Evolutionary conservation across 805 yeast species (phyloP).

Genomic region (Phaffomyces opuntiae): DNA sequence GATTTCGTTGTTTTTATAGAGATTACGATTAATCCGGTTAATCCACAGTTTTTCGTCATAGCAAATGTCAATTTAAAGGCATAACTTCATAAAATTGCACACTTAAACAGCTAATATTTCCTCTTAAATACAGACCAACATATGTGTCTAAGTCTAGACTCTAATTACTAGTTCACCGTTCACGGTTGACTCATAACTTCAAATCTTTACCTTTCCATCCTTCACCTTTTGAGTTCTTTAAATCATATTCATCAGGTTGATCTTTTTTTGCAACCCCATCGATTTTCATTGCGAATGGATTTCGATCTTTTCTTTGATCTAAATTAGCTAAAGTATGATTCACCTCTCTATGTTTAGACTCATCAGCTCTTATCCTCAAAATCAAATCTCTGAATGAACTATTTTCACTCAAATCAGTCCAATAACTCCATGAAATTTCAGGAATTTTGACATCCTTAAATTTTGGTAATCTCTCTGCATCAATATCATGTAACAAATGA

Average conservation of each 20-base stretch:
- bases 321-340: constrained; percentile 71
- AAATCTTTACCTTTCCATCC: constrained; percentile 13
- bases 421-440: constrained; percentile 54
- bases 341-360: constrained; percentile 73
- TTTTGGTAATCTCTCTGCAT: constrained; percentile 41
- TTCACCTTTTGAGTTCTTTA: constrained; percentile 10
- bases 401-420: constrained; percentile 44
- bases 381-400: constrained; percentile 54
- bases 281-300: constrained; percentile 54
- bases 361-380: constrained; percentile 63
- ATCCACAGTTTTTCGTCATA: too few relatives aligned
- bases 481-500: constrained; percentile 49
- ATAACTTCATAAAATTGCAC: too few relatives aligned
- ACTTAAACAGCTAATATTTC: too few relatives aligned
- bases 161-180: too few relatives aligned
- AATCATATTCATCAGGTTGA: constrained; percentile 21
- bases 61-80: too few relatives aligned
- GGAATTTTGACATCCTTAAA: constrained; percentile 43
- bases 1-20: too few relatives aligned
- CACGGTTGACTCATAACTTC: constrained; percentile 1
- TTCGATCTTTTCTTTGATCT: constrained; percentile 45
- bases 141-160: too few relatives aligned
- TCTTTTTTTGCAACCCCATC: constrained; percentile 11
- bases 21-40: too few relatives aligned
- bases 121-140: too few relatives aligned